A percentile compares a stretch with the other conserved stretches of the same genome.
phyloP scores from a whole-genome alignment of 805 yeast species.

The Jamesozyma spencerorum region DNA sequence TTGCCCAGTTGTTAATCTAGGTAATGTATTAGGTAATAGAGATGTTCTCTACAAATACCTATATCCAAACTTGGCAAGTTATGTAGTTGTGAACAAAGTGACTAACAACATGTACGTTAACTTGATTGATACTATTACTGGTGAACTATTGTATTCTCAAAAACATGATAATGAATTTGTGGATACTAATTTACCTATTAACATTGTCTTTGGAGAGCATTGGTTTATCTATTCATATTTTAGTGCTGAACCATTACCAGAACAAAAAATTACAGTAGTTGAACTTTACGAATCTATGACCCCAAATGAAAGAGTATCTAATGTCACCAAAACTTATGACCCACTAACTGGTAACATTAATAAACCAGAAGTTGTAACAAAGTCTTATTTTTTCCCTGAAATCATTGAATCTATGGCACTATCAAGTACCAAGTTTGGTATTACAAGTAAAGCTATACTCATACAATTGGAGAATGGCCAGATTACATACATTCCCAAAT shows the following conservation, averaged over 20 bases:
- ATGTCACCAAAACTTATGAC: constrained; percentile 7
- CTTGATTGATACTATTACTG: constrained; percentile 61
- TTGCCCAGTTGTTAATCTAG: constrained; percentile 47
- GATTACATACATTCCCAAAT: constrained; percentile 62
- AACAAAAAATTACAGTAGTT: constrained; percentile 54
- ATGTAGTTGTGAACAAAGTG: constrained; percentile 35
- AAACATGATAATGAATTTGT: constrained; percentile 35
- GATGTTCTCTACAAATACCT: constrained; percentile 76
- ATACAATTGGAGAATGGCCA: constrained; percentile 52
- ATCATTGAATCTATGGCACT: constrained; percentile 43
- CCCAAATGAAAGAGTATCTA: constrained; percentile 39
- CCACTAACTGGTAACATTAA: constrained; percentile 15
- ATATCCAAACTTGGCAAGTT: constrained; percentile 55
- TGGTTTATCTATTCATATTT: constrained; percentile 68
- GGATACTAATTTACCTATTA: constrained; percentile 36
- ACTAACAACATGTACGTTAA: constrained; percentile 35
- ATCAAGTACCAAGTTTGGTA: constrained; percentile 53
- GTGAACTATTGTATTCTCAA: constrained; percentile 44
- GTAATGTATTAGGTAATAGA: constrained; percentile 58
- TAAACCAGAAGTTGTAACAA: constrained; percentile 42
- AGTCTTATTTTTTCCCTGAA: constrained; percentile 57
- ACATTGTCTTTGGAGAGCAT: constrained; percentile 65
- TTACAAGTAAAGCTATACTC: constrained; percentile 58
- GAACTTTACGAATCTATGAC: constrained; percentile 67
- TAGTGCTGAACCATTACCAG: constrained; percentile 40